Percentiles rank a stretch among this genome's conserved stretches.
phyloP scores from a whole-genome alignment of 2,329 filamentous ascomycete genomes.

The Pestalotiopsis sp. region DNA sequence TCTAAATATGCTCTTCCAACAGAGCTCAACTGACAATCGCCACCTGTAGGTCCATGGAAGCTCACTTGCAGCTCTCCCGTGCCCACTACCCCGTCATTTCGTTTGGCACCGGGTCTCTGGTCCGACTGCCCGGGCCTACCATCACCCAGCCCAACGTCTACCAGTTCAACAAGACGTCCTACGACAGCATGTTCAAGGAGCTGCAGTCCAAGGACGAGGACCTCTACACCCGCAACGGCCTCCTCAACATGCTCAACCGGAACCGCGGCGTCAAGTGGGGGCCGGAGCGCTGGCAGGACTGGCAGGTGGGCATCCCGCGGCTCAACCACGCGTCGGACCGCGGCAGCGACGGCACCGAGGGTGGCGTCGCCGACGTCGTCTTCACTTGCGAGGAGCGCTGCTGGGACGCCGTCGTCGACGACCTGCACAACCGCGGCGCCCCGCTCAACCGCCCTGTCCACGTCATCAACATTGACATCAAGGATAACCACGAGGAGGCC shows the following conservation, averaged over 20 bases:
- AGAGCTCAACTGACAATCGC: background rate
- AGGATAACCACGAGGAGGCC: slow-evolving; percentile 97
- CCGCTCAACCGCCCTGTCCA: slow-evolving; percentile 92
- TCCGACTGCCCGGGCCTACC: slow-evolving; percentile 87
- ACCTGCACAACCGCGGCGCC: slow-evolving; percentile 82
- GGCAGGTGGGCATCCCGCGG: slow-evolving; percentile 83
- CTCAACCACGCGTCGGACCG: slow-evolving; percentile 75
- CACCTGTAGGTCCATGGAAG: slow-evolving; percentile 82
- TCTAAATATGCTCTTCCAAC: background rate
- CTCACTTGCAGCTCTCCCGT: slow-evolving; percentile 87
- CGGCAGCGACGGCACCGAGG: slow-evolving; percentile 80
- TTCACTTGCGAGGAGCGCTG: slow-evolving; percentile 98
- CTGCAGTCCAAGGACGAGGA: slow-evolving; percentile 82
- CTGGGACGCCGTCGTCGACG: slow-evolving; percentile 97
- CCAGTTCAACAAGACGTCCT: slow-evolving; percentile 95
- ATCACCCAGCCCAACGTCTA: slow-evolving; percentile 97
- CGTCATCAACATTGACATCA: slow-evolving; percentile 98
- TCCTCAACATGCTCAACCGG: slow-evolving; percentile 92
- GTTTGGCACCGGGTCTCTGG: slow-evolving; percentile 93
- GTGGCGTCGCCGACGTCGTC: slow-evolving; percentile 88
- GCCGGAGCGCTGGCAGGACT: slow-evolving; percentile 97
- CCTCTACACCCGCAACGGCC: slow-evolving; percentile 87
- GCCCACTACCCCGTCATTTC: slow-evolving; percentile 94
- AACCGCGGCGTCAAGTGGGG: slow-evolving; percentile 93
- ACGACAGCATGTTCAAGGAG: slow-evolving; percentile 92